Evolutionary conservation across 192 early-diverging fungal species (phyloP), one percentile per base, ranked within the genome.

Genomic region (Rhizophlyctis rosea): DNA sequence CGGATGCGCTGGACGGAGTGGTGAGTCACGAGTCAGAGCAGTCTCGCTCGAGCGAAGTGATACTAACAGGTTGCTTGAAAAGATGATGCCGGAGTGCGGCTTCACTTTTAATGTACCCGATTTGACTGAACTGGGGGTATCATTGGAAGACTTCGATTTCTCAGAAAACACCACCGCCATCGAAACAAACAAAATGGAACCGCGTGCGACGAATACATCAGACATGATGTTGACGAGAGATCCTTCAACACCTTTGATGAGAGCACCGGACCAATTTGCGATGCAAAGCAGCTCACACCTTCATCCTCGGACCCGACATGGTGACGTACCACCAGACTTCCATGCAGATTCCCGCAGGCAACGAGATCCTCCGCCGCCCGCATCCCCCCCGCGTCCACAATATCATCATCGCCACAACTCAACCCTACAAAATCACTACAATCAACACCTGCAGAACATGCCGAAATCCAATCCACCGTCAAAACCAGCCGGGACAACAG

Each of bases 1-100:
- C 35, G 34, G 34, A 58, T 39, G 57, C 16, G 16, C 30, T 58
- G 13, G 23, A 31, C 30, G 57, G 33, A 4, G 35, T 36, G 57
- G 57, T 44, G 39, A 44, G 39, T 44, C 7, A 13, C 18, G 33
- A 47, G 32, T 24, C 35, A 33, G n/a, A 58, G 35, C 18, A 21
- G 29, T 29, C 23, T 54, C 16, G 16, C 24, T 14, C 23, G 16
- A 29, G 13, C 52, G 0, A 29, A 29, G 24, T 16, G 52, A 36
- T 36, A 16, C 57, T 39, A 18, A 33, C 4, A 58, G 21, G 3
- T 44, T 13, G 3, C 4, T 58, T n/a, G 2, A 4, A 33, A 58
- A 21, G 57, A 13, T 24, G 21, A 33, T 39, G 3, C 23, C 25
- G 25, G 14, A 9, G 14, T 1, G 18, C 3, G 34, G 16, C n/a